These are phyloP conservation scores for Phialocephala sp. DNA, from an alignment of 2,329 filamentous ascomycete species.

Conservation along the genomic window DNA sequence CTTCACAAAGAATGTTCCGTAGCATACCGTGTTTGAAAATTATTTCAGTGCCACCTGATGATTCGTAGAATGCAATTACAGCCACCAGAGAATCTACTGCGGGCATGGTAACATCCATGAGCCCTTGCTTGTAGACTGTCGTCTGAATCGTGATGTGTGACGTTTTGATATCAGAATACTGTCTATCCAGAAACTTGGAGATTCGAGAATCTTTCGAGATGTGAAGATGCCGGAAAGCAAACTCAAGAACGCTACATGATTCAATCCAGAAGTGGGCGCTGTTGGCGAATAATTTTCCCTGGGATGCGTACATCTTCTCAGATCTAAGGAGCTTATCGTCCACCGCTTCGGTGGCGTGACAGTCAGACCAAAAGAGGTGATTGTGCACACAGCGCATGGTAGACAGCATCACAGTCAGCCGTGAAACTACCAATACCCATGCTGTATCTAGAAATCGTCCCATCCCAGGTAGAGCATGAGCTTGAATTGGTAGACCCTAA, in stretches of 20 bases:
- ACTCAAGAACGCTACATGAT: not conserved
- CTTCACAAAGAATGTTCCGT: not conserved
- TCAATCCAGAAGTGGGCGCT: too few relatives aligned
- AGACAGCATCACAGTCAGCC: not conserved
- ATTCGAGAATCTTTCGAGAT: too few relatives aligned
- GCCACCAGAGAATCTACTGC: not conserved
- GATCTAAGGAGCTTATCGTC: too few relatives aligned
- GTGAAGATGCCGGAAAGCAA: not conserved
- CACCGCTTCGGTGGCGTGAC: too few relatives aligned
- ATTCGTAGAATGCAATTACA: not conserved
- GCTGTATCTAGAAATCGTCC: too few relatives aligned
- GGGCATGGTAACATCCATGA: not conserved
- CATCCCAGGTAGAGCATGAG: not conserved
- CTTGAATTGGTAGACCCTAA: not conserved
- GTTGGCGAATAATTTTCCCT: too few relatives aligned
- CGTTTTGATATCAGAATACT: not conserved
- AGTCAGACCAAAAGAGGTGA: not conserved
- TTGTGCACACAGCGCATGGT: not conserved
- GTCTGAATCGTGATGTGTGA: not conserved
- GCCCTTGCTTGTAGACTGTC: not conserved
- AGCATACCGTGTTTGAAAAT: slow-evolving; percentile 1
- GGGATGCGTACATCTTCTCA: too few relatives aligned
- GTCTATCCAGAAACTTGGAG: not conserved
- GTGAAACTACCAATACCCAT: not conserved
- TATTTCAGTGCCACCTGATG: not conserved